These are phyloP conservation scores for Handroanthus guayacan DNA, from an alignment of 257 asterid species.

Conservation along the genomic window DNA sequence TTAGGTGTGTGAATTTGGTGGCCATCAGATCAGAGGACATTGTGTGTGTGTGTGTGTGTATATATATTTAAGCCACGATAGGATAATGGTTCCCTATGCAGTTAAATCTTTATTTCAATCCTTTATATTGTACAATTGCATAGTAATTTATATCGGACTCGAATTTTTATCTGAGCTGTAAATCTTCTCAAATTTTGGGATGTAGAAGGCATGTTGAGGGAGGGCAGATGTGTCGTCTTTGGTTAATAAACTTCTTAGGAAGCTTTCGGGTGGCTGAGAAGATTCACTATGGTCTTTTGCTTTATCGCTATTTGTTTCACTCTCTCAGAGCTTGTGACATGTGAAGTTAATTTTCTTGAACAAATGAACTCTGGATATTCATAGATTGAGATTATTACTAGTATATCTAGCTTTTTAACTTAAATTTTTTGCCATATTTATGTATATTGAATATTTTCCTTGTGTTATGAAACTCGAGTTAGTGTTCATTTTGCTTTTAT, in stretches of 20 bases:
- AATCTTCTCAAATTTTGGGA: constrained; percentile 48
- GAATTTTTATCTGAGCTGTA: constrained; percentile 33
- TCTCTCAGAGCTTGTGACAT: not conserved
- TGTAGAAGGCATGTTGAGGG: constrained; percentile 40
- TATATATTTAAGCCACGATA: constrained; percentile 29
- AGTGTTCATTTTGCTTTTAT: no score
- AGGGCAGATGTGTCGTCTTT: constrained; percentile 20
- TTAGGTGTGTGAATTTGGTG: constrained; percentile 18
- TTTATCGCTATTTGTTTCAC: not conserved
- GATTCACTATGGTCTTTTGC: not conserved
- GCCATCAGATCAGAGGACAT: constrained; percentile 27
- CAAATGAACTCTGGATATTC: not conserved
- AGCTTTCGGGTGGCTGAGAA: constrained; percentile 20
- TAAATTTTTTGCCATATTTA: not conserved
- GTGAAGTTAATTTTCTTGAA: constrained; percentile 24
- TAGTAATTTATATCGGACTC: constrained; percentile 6
- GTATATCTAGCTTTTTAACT: not conserved
- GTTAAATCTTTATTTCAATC: constrained; percentile 22
- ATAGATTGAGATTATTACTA: not conserved
- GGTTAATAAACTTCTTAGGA: constrained; percentile 31
- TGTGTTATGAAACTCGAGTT: constrained; percentile 1
- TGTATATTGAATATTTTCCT: not conserved
- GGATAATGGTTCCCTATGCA: constrained; percentile 20
- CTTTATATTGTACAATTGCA: constrained; percentile 33
- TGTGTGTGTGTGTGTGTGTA: constrained; percentile 10